Evolutionary conservation across 73 alveolate species (phyloP).

Genomic region (Diophrys appendiculata): DNA sequence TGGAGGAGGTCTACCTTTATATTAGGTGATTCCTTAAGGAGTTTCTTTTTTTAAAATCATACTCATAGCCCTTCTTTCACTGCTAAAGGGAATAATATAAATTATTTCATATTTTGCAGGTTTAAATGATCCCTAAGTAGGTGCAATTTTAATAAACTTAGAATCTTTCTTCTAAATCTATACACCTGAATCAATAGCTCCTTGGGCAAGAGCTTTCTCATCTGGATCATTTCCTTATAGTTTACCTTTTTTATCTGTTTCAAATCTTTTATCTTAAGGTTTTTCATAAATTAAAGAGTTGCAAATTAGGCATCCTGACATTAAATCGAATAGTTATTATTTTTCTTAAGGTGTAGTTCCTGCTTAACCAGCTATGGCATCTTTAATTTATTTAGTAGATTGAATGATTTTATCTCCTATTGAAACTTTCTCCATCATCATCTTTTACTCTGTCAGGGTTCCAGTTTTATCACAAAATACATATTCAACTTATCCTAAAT

Average conservation of each 20-base stretch:
- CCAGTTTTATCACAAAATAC: constrained; percentile 78
- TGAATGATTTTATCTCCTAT: constrained; percentile 15
- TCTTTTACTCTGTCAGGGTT: constrained; percentile 65
- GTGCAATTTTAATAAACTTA: too few species aligned
- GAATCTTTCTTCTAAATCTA: too few species aligned
- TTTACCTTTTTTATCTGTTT: constrained; percentile 14
- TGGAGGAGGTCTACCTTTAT: too few species aligned
- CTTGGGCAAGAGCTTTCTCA: not conserved
- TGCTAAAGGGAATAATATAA: constrained; percentile 63
- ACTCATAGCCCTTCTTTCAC: constrained; percentile 88
- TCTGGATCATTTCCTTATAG: not conserved
- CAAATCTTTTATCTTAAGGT: not conserved
- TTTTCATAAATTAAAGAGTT: too few species aligned
- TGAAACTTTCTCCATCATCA: constrained; percentile 67
- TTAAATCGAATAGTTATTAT: not conserved
- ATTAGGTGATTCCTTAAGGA: too few species aligned
- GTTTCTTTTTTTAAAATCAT: constrained; percentile 67
- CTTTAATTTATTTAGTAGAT: too few species aligned
- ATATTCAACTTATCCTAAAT: constrained; percentile 74
- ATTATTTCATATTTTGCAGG: constrained; percentile 66
- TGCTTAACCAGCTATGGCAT: not conserved
- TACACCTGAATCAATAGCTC: not conserved
- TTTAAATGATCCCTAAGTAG: too few species aligned
- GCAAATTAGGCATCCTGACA: not conserved
- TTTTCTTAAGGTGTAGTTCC: not conserved